Evolutionary conservation across 148 eudicot species (phyloP).

Genomic region (Camellia lanceoleosa): DNA sequence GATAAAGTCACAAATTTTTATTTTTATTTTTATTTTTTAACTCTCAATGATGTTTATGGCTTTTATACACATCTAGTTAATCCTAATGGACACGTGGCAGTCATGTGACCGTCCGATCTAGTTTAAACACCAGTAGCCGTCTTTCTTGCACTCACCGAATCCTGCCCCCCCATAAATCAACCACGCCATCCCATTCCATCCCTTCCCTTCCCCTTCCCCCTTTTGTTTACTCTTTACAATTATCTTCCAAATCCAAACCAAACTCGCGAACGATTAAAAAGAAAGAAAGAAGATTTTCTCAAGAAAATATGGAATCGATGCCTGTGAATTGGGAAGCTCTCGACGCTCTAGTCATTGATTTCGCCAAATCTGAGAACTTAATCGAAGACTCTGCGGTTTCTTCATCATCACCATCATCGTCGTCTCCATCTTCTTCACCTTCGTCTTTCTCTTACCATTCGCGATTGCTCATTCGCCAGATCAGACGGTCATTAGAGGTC

Average conservation of each 20-base stretch:
- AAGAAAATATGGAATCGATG: constrained; percentile 32
- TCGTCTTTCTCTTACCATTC: constrained; percentile 49
- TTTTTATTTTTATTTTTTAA: too few relatives aligned
- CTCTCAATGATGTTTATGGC: too few relatives aligned
- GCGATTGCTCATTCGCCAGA: constrained; percentile 57
- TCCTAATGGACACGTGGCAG: background rate
- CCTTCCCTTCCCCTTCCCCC: background rate
- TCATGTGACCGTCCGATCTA: background rate
- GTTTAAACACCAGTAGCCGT: background rate
- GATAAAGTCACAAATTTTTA: too few relatives aligned
- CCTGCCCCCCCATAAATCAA: background rate
- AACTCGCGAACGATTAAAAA: background rate
- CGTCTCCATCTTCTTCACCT: constrained; percentile 35
- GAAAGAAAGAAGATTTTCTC: too few relatives aligned
- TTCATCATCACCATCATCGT: constrained; percentile 34
- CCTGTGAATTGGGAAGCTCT: constrained; percentile 89
- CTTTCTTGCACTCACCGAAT: constrained; percentile 8
- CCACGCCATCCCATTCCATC: background rate
- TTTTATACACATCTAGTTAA: too few relatives aligned
- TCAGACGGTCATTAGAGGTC: constrained; percentile 53
- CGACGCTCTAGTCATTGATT: constrained; percentile 73
- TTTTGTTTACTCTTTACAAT: constrained; percentile 5
- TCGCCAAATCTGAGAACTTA: constrained; percentile 76
- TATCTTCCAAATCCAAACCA: background rate
- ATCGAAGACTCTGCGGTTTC: constrained; percentile 42